These are phyloP conservation scores for Arabidopsis hybrid DNA, from an alignment of 441 rosid genomes.

Conservation along the genomic window DNA sequence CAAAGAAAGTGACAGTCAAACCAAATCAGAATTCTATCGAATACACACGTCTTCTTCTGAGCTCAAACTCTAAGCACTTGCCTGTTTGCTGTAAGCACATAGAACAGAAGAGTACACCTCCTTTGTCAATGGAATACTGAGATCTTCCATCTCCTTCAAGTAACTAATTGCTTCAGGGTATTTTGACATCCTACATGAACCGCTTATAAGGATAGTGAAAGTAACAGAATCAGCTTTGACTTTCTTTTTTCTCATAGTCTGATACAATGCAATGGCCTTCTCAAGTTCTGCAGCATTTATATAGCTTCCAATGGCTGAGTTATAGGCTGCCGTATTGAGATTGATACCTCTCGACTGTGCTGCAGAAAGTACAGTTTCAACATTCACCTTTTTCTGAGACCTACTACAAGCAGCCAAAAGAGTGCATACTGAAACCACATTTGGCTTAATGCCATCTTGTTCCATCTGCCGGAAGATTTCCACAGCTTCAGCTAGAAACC, in stretches of 20 bases:
- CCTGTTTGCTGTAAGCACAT: conserved; percentile 83
- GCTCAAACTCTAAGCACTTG: conserved; percentile 45
- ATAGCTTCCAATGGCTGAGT: conserved; percentile 89
- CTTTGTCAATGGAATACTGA: conserved; percentile 69
- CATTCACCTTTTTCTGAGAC: conserved; percentile 70
- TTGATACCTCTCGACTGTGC: conserved; percentile 79
- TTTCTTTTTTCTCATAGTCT: conserved; percentile 72
- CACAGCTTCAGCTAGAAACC: conserved; percentile 78
- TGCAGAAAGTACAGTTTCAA: conserved; percentile 79
- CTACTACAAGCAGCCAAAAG: conserved; percentile 91
- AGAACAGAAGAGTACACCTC: conserved; percentile 83
- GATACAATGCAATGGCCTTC: conserved; percentile 69
- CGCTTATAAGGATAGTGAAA: conserved; percentile 79
- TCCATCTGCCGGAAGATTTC: conserved; percentile 81
- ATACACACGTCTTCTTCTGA: conserved; percentile 18
- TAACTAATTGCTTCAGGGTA: conserved; percentile 74
- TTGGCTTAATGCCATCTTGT: conserved; percentile 71
- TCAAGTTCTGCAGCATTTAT: conserved; percentile 82
- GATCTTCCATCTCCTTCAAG: conserved; percentile 67
- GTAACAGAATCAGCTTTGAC: conserved; percentile 79
- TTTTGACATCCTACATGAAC: conserved; percentile 78
- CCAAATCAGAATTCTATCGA: conserved; percentile 17
- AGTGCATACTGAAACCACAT: conserved; percentile 81
- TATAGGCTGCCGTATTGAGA: conserved; percentile 83
- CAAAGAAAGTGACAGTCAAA: conserved; percentile 8